Base-by-base conservation (phyloP, 2,329 filamentous ascomycete species). In the Monosporascus sp. region DNA sequence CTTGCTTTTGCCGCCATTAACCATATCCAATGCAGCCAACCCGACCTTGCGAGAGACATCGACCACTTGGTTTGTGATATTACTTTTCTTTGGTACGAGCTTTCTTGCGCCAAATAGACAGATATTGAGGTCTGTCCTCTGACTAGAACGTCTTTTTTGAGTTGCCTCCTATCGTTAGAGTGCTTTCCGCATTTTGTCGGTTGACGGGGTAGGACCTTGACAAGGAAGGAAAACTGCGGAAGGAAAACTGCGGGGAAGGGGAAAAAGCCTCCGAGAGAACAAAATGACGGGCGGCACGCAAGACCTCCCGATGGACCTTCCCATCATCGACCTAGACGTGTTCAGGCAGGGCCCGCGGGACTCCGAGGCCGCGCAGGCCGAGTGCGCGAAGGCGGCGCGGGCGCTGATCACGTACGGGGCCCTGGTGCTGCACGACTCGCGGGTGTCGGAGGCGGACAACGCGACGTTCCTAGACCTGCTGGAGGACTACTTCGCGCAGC, bases 401-500 rank as follows among this genome's bases (percentile, higher is more conserved):
- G 81, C 80, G 34, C 77, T 84, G 52, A 79, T 84, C 64, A 76
- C 77, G 17, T 83, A 82, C 66, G 81, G 81, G 54, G 81, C 81
- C 8, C 74, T 84, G 20, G 72, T 84, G 24, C 73, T 84, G 46
- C 81, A 82, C 70, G 81, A 84, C 70, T 78, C 77, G 49, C 80
- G 81, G 56, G 81, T 83, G 14, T 72, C 77, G 18, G 78, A 80
- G 60, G 60, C 68, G 2, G 78, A 82, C 68, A 84, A 84, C 70
- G 69, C 70, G 25, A 68, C 71, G 51, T 84, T 84, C 60, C 76
- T 84, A 52, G 80, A 84, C 65, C 72, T 84, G 38, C 75, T 84
- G n/a, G 81, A 84, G 68, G 80, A 83, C 70, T 84, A 84, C 72
- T 84, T 84, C 62, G 80, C 79, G 36, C 81, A 84, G 66, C 76